Conservation (phyloP, 2,329 filamentous ascomycete genomes). For the Pyrenophora graminea region DNA sequence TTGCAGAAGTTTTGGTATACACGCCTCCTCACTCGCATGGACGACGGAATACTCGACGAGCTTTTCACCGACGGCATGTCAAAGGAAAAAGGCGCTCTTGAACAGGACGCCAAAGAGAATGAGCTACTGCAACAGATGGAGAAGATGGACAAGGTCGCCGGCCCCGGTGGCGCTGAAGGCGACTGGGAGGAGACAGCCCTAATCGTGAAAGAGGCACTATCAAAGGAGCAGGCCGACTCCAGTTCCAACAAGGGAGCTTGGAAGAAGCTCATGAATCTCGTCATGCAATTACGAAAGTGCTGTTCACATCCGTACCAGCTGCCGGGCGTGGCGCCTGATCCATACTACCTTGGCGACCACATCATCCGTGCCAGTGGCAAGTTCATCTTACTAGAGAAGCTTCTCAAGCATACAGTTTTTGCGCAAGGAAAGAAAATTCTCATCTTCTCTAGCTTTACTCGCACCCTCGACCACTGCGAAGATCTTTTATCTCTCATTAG, state of each 20-base stretch:
- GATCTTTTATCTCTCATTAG: slow-evolving; percentile 55
- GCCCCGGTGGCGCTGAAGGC: slow-evolving; percentile 19
- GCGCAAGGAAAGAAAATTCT: slow-evolving; percentile 59
- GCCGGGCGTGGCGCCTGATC: slow-evolving; percentile 51
- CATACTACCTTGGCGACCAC: slow-evolving; percentile 54
- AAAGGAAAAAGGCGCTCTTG: slow-evolving; percentile 50
- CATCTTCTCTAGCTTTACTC: slow-evolving; percentile 62
- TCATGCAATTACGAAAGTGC: slow-evolving; percentile 61
- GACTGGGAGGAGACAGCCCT: slow-evolving; percentile 73
- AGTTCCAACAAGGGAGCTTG: slow-evolving; percentile 48
- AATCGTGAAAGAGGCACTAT: slow-evolving; percentile 91
- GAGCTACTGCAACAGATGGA: slow-evolving; percentile 41
- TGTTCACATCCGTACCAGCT: slow-evolving; percentile 61
- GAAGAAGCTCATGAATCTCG: slow-evolving; percentile 58
- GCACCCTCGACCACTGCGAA: slow-evolving; percentile 57
- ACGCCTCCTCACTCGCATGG: slow-evolving; percentile 59
- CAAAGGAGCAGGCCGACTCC: slow-evolving; percentile 41
- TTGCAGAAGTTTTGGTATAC: slow-evolving; percentile 65
- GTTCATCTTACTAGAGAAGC: slow-evolving; percentile 59
- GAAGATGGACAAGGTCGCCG: slow-evolving; percentile 36
- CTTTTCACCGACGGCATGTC: slow-evolving; percentile 55
- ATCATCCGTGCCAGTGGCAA: slow-evolving; percentile 59
- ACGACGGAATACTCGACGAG: slow-evolving; percentile 57
- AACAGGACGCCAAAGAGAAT: slow-evolving; percentile 46
- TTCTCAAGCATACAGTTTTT: slow-evolving; percentile 55